Evolutionary conservation across 2,329 filamentous ascomycete genomes (phyloP).

Genomic region (Stemphylium lycopersici): DNA sequence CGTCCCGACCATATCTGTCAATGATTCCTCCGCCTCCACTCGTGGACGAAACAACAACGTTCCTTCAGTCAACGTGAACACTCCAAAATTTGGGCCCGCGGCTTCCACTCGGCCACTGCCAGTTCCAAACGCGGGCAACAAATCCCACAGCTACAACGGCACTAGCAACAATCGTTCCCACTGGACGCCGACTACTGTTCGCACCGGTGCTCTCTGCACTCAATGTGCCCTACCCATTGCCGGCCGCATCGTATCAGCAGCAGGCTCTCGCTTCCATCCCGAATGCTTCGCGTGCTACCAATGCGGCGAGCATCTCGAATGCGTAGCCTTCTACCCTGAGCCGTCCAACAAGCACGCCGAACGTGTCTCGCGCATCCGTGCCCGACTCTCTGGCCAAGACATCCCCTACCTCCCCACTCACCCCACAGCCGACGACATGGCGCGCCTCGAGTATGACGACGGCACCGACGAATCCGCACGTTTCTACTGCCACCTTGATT

Average conservation of each 20-base stretch:
- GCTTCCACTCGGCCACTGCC: slow-evolving; percentile 56
- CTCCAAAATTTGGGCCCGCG: slow-evolving; percentile 27
- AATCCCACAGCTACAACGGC: slow-evolving; percentile 35
- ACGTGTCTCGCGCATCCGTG: slow-evolving; percentile 74
- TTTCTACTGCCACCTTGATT: slow-evolving; percentile 99
- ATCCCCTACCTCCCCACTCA: slow-evolving; percentile 52
- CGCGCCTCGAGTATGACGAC: slow-evolving; percentile 62
- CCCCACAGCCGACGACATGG: slow-evolving; percentile 65
- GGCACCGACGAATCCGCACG: slow-evolving; percentile 69
- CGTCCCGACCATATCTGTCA: slow-evolving; percentile 41
- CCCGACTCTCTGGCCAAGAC: slow-evolving; percentile 60
- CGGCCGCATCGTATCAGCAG: slow-evolving; percentile 85
- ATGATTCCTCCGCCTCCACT: slow-evolving; percentile 21
- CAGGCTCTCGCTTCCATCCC: slow-evolving; percentile 85
- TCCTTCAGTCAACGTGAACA: slow-evolving; percentile 38
- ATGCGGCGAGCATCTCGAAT: slow-evolving; percentile 87
- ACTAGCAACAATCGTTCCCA: slow-evolving; percentile 49
- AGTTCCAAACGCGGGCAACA: slow-evolving; percentile 53
- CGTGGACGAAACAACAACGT: slow-evolving; percentile 21
- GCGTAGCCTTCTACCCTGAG: slow-evolving; percentile 94
- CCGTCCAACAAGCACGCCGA: slow-evolving; percentile 73
- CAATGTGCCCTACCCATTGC: slow-evolving; percentile 85
- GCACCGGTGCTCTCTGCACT: slow-evolving; percentile 76
- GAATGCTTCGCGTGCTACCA: slow-evolving; percentile 90
- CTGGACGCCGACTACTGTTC: slow-evolving; percentile 54